phyloP scores from a whole-genome alignment of 1,284 basidiomycete genomes.

The Wolfiporia cocos region DNA sequence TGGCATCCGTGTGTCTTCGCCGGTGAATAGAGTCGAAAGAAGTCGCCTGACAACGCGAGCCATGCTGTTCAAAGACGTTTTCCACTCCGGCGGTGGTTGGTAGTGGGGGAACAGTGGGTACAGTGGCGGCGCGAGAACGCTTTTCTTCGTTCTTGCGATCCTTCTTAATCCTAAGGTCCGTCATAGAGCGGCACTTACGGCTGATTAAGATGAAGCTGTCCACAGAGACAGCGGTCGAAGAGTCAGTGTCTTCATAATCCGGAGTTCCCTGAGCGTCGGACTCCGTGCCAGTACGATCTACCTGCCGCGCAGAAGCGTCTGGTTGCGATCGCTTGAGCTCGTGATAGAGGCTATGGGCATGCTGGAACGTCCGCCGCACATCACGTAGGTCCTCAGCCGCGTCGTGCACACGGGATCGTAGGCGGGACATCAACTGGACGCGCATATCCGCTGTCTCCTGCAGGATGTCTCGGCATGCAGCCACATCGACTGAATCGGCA shows the following conservation, averaged over 20 bases:
- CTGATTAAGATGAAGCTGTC: constrained; percentile 8
- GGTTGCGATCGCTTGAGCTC: constrained; percentile 38
- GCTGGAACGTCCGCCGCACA: constrained; percentile 34
- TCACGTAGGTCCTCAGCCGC: constrained; percentile 41
- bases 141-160: no score
- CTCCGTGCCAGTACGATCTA: no score
- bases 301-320: no score
- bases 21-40: no score
- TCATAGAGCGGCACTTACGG: constrained; percentile 20
- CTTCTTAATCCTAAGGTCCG: no score
- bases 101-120: constrained; percentile 7
- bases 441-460: constrained; percentile 40
- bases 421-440: constrained; percentile 37
- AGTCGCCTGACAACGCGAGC: no score
- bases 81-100: constrained; percentile 6
- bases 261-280: constrained; percentile 21
- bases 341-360: constrained; percentile 25
- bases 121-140: no score
- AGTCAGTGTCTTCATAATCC: constrained; percentile 24
- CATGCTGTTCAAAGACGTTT: no score
- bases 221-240: constrained; percentile 22
- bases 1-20: no score
- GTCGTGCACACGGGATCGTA: constrained; percentile 46
- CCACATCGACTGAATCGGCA: constrained; percentile 26
- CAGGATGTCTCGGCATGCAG: constrained; percentile 38